Evolutionary conservation across 1,284 basidiomycete species (phyloP), one percentile per base, ranked within the genome.

Genomic region (Abortiporus biennis): DNA sequence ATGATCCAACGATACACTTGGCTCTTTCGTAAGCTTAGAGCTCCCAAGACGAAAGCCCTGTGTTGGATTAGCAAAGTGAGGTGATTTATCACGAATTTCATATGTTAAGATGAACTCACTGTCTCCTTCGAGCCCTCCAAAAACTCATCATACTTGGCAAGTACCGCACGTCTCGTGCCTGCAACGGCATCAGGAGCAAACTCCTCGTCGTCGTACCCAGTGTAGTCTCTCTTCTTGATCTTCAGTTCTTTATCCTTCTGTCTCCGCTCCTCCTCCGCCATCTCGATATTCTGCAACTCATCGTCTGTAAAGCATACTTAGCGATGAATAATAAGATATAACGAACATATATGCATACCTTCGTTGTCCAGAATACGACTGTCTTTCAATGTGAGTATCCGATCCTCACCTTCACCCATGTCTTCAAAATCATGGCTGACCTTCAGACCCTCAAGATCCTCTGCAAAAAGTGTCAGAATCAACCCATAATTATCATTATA

Each of bases 191-290:
- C 83, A 21, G 78, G 76, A 13, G 68, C 66, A 50, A 95, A 93
- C 56, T 97, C 94, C 2, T 96, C 92, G 54, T 99, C 95, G 56
- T 99, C 95, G 58, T 93, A 92, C 17, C 95, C 95, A 0, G 90
- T 95, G 58, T 99, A 99, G 55, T 89, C 82, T 34, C 80, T 78
- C 35, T 81, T 86, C 66, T 95, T 96, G 42, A 87, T 86, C 65
- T 96, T 96, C 30, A 90, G 68, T 43, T 93, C 89, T 37, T 80
- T 74, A 43, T 80, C 87, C 68, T 84, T 84, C 59, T 86, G 79
- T 17, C 78, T 77, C 8, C 76, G 77, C 54, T 93, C 92, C 36
- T 77, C 76, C 59, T 96, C 92, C 0, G 89, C 91, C 68, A 98
- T 77, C 53, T 93, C 89, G 37, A 95, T 72, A 55, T 99, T 97